Evolutionary conservation across 495 filamentous ascomycete genomes (phyloP).

Genomic region (Podospora fimiseda): DNA sequence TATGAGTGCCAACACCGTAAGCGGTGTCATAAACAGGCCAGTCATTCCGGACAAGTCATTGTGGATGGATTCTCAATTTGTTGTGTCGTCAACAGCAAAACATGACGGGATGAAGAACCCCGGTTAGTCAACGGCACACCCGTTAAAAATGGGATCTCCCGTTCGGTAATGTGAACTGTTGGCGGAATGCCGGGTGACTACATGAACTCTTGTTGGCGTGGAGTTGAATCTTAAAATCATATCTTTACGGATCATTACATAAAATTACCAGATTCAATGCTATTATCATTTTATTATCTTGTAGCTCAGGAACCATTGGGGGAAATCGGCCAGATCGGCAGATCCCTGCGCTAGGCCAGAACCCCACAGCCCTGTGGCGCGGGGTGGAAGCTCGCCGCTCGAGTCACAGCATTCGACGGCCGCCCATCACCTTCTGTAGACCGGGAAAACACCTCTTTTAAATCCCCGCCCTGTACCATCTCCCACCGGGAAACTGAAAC

Average conservation of each 20-base stretch:
- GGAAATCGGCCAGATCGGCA: background rate
- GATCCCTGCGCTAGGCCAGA: background rate
- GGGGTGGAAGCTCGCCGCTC: conserved; percentile 20
- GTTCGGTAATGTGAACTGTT: background rate
- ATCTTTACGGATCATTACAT: too few species aligned
- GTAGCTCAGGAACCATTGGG: too few species aligned
- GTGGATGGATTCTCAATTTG: too few species aligned
- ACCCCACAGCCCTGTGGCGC: background rate
- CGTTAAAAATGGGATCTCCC: background rate
- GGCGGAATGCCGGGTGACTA: background rate
- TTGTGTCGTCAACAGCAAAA: too few species aligned
- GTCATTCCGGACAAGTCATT: too few species aligned
- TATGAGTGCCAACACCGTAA: background rate
- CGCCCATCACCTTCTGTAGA: conserved; percentile 26
- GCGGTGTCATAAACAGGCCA: too few species aligned
- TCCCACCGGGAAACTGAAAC: conserved; percentile 3
- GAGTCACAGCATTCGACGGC: conserved; percentile 32
- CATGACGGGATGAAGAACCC: too few species aligned
- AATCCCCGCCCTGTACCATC: conserved; percentile 12
- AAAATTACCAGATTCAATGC: too few species aligned
- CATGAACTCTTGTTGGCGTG: too few species aligned
- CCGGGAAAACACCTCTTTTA: conserved; percentile 3
- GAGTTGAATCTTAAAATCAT: too few species aligned
- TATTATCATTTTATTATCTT: too few species aligned
- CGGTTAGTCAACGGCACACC: too few species aligned